Percentiles rank a stretch among this genome's conserved stretches.
Conservation (phyloP, 202 grass and related monocot genomes). For the Brachypodium distachyon region DNA sequence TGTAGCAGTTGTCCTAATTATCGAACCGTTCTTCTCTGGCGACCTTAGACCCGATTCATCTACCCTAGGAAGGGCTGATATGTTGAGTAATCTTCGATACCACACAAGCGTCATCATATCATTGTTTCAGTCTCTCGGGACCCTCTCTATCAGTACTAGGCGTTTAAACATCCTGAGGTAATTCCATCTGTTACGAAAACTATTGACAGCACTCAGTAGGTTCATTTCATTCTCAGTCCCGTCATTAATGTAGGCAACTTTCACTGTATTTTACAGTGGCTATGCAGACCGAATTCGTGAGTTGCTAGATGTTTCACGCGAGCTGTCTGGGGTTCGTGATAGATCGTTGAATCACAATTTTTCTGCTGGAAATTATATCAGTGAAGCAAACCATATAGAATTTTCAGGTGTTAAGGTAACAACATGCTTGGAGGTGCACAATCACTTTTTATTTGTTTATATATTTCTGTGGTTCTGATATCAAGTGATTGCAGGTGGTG, state of each 20-base stretch:
- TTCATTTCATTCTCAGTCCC: neutral
- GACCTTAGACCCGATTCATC: slow-evolving; percentile 91
- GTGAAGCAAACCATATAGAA: slow-evolving; percentile 93
- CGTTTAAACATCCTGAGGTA: slow-evolving; percentile 97
- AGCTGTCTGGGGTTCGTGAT: slow-evolving; percentile 56
- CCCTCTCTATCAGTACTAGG: slow-evolving; percentile 82
- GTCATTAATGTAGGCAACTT: neutral
- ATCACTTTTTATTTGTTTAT: slow-evolving; percentile 2
- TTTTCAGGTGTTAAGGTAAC: slow-evolving; percentile 89
- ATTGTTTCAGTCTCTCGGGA: slow-evolving; percentile 92
- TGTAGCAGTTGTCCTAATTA: slow-evolving; percentile 92
- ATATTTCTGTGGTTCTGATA: slow-evolving; percentile 35
- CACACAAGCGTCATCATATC: slow-evolving; percentile 98
- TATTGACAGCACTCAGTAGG: neutral
- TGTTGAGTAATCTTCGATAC: slow-evolving; percentile 98
- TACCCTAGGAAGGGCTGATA: slow-evolving; percentile 92
- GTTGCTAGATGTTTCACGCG: slow-evolving; percentile 75
- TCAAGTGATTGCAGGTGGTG: slow-evolving; percentile 68
- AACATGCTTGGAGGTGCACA: slow-evolving; percentile 11
- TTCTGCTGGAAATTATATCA: slow-evolving; percentile 68
- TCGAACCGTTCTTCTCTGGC: slow-evolving; percentile 97
- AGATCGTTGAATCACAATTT: slow-evolving; percentile 43
- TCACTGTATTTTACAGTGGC: slow-evolving; percentile 70
- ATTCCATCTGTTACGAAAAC: slow-evolving; percentile 11
- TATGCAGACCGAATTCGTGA: slow-evolving; percentile 93